phyloP scores from a whole-genome alignment of 805 yeast genomes.

The Brettanomyces nanus region DNA sequence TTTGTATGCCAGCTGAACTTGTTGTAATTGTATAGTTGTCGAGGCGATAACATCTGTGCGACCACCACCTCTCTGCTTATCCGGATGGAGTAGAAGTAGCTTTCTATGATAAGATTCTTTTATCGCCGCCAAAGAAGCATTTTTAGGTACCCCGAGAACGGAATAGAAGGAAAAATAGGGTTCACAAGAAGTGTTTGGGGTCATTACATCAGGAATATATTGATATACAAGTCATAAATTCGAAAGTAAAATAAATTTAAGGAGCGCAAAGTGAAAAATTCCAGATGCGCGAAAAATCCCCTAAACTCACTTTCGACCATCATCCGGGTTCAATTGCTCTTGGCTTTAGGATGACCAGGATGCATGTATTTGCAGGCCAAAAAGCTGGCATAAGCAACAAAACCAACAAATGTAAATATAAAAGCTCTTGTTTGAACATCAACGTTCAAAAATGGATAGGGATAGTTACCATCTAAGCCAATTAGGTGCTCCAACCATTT shows the following conservation, averaged over 20 bases:
- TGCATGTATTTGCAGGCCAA: conserved; percentile 15
- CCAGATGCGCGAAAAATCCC: no score
- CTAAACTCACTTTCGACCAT: no score
- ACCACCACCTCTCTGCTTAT: conserved; percentile 35
- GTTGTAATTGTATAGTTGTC: conserved; percentile 19
- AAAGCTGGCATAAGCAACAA: conserved; percentile 28
- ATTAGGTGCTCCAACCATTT: conserved; percentile 39
- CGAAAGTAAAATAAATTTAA: no score
- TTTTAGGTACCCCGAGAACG: conserved; percentile 41
- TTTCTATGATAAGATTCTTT: conserved; percentile 56
- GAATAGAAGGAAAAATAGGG: conserved; percentile 47
- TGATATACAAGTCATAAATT: no score
- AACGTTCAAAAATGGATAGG: conserved; percentile 62
- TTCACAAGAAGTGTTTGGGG: no score
- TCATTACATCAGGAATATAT: no score
- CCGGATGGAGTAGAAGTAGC: conserved; percentile 70
- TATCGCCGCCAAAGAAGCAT: conserved; percentile 33
- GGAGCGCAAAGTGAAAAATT: no score
- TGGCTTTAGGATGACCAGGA: no score
- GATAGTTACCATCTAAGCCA: conserved; percentile 40
- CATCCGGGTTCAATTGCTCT: no score
- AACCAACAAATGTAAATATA: conserved; percentile 40
- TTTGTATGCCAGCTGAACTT: conserved; percentile 59
- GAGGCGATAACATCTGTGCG: not conserved
- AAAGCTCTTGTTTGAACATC: conserved; percentile 33